Percentiles rank a stretch among this genome's conserved stretches.
Conservation (phyloP, 2,329 filamentous ascomycete species). For the Xylaria sp. region DNA sequence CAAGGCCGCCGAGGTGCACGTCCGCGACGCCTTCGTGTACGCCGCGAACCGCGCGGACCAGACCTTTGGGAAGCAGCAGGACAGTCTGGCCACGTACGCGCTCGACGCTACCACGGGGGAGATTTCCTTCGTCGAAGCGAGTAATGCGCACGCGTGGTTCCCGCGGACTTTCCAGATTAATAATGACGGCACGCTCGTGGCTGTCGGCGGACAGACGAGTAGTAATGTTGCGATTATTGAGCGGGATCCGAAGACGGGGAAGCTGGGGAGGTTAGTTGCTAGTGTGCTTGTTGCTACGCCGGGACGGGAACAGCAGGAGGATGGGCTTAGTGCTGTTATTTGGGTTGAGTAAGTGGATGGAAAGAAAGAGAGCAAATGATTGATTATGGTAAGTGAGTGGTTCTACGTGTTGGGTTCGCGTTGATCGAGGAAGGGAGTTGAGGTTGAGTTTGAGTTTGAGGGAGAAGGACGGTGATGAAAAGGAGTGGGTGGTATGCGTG, state of each 20-base stretch:
- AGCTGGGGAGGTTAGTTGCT: conserved; percentile 55
- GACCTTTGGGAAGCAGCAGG: conserved; percentile 58
- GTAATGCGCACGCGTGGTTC: conserved; percentile 62
- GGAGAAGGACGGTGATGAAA: no score
- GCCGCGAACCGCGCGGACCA: conserved; percentile 67
- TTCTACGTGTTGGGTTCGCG: no score
- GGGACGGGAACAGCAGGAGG: conserved; percentile 50
- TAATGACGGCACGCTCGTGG: conserved; percentile 62
- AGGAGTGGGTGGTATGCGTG: neutral
- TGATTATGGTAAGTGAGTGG: no score
- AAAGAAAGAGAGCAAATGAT: no score
- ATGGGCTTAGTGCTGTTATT: conserved; percentile 54
- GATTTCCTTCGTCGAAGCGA: conserved; percentile 58
- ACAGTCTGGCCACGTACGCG: conserved; percentile 60
- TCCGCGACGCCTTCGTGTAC: conserved; percentile 61
- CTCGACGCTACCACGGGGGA: conserved; percentile 54
- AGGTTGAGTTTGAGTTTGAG: no score
- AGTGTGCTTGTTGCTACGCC: conserved; percentile 48
- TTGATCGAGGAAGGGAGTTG: no score
- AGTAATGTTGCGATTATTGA: conserved; percentile 63
- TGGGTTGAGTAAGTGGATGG: conserved; percentile 50
- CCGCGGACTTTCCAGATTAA: conserved; percentile 70
- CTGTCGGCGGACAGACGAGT: conserved; percentile 67
- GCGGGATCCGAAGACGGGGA: conserved; percentile 60
- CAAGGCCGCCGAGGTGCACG: conserved; percentile 61